phyloP scores from a whole-genome alignment of 345 rosid genomes.

The Dipteronia sinensis region DNA sequence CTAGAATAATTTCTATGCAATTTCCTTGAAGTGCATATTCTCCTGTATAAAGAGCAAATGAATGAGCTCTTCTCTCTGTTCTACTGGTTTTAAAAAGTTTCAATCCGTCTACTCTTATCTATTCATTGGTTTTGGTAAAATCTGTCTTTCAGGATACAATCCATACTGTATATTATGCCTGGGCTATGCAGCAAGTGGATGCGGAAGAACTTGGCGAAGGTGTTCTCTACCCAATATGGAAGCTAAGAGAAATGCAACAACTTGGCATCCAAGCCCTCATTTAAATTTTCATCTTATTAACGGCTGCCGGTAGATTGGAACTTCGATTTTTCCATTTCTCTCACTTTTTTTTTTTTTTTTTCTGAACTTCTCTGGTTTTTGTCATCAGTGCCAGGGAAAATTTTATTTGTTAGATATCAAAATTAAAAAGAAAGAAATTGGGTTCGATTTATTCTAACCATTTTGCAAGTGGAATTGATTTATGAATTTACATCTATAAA shows the following conservation, averaged over 20 bases:
- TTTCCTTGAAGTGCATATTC: not conserved
- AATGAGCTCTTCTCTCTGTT: not conserved
- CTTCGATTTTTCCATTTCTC: not conserved
- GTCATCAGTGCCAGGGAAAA: constrained; percentile 7
- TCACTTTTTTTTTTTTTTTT: not conserved
- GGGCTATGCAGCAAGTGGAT: constrained; percentile 98
- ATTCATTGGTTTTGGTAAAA: not conserved
- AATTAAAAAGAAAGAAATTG: constrained; percentile 10
- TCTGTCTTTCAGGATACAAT: constrained; percentile 67
- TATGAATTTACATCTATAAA: too few species aligned
- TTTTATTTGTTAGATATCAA: not conserved
- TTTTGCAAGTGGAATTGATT: not conserved
- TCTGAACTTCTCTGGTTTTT: constrained; percentile 21
- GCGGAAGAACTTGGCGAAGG: constrained; percentile 87
- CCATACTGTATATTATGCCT: constrained; percentile 69
- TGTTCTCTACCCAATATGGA: constrained; percentile 86
- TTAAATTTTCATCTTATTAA: constrained; percentile 25
- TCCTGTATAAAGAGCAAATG: not conserved
- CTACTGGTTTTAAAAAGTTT: not conserved
- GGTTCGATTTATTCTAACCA: not conserved
- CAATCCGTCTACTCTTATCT: not conserved
- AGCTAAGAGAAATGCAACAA: constrained; percentile 74
- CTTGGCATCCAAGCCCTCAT: constrained; percentile 80
- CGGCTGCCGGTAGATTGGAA: constrained; percentile 19
- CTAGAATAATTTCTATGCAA: not conserved